A percentile compares a stretch with the other conserved stretches of the same genome.
These are phyloP conservation scores for Pulveroboletus sp. DNA, from an alignment of 768 basidiomycete genomes.

Conservation along the genomic window DNA sequence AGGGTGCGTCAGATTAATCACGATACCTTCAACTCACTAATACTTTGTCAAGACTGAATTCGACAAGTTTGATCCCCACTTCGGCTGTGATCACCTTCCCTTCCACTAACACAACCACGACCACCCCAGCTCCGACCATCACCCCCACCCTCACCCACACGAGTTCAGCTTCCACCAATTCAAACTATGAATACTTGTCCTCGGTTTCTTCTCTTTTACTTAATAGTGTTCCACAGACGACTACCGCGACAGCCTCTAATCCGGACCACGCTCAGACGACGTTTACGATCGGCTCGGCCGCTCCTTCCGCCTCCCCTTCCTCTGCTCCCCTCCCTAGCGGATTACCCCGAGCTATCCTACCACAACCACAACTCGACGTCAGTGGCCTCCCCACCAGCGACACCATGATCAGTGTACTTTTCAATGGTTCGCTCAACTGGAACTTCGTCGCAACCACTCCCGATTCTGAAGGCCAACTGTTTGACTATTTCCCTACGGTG, in stretches of 20 bases:
- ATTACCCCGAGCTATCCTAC: constrained; percentile 60
- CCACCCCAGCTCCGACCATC: neutral
- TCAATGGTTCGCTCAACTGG: constrained; percentile 64
- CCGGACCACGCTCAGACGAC: constrained; percentile 39
- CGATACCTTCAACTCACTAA: neutral
- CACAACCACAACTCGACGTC: constrained; percentile 26
- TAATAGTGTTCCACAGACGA: constrained; percentile 18
- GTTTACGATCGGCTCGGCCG: constrained; percentile 15
- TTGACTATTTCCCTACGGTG: constrained; percentile 61
- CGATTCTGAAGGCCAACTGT: constrained; percentile 70
- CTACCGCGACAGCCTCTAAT: constrained; percentile 28
- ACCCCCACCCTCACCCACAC: constrained; percentile 12
- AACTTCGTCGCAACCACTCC: constrained; percentile 53
- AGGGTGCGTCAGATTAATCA: constrained; percentile 9
- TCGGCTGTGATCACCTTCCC: constrained; percentile 34
- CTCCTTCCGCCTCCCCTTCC: constrained; percentile 27
- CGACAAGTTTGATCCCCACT: constrained; percentile 1
- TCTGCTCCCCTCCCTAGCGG: constrained; percentile 47
- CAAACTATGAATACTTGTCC: constrained; percentile 33
- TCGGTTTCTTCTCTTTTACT: constrained; percentile 34
- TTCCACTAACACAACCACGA: constrained; percentile 8
- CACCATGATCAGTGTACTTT: constrained; percentile 60
- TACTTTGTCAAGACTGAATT: neutral
- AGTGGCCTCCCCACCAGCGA: constrained; percentile 36
- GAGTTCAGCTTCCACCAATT: constrained; percentile 12